Percentiles rank a stretch among this genome's conserved stretches.
Evolutionary conservation across 257 asterid species (phyloP).

Genomic region (Ballota nigra): DNA sequence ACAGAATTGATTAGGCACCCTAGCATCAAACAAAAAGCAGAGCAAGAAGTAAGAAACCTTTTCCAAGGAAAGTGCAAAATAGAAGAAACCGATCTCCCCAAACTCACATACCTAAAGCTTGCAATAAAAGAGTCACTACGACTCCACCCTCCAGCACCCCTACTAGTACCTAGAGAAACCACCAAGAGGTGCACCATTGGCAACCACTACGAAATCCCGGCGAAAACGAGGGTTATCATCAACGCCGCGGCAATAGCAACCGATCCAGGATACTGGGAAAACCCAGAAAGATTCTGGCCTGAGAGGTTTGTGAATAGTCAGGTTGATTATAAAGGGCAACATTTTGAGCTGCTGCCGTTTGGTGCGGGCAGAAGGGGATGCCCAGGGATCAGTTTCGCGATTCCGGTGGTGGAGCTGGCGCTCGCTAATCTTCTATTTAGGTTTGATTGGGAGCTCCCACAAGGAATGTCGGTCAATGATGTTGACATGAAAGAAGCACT

Average conservation of each 20-base stretch:
- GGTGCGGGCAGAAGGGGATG: constrained; percentile 57
- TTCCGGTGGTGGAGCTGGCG: constrained; percentile 42
- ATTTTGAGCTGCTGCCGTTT: constrained; percentile 46
- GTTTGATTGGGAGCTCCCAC: no score
- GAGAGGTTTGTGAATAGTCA: no score
- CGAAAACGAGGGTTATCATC: constrained; percentile 33
- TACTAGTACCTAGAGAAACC: constrained; percentile 38
- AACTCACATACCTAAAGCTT: constrained; percentile 31
- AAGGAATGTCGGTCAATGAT: constrained; percentile 22
- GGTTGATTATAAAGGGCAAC: constrained; percentile 40
- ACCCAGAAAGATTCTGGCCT: constrained; percentile 37
- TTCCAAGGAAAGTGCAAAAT: constrained; percentile 15
- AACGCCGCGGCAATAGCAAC: constrained; percentile 31
- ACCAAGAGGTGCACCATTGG: constrained; percentile 19
- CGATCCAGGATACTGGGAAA: constrained; percentile 36
- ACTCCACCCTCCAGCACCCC: constrained; percentile 39
- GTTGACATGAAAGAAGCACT: constrained; percentile 54
- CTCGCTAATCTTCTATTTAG: constrained; percentile 41
- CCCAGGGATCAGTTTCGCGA: constrained; percentile 42
- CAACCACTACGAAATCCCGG: constrained; percentile 31
- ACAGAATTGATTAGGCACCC: constrained; percentile 33
- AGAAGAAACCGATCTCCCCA: constrained; percentile 27
- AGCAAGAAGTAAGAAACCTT: constrained; percentile 25
- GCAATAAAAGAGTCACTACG: constrained; percentile 35
- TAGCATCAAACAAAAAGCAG: no score